Base-by-base conservation (phyloP, 176 grass and related monocot genomes). In the Bothriochloa decipiens region DNA sequence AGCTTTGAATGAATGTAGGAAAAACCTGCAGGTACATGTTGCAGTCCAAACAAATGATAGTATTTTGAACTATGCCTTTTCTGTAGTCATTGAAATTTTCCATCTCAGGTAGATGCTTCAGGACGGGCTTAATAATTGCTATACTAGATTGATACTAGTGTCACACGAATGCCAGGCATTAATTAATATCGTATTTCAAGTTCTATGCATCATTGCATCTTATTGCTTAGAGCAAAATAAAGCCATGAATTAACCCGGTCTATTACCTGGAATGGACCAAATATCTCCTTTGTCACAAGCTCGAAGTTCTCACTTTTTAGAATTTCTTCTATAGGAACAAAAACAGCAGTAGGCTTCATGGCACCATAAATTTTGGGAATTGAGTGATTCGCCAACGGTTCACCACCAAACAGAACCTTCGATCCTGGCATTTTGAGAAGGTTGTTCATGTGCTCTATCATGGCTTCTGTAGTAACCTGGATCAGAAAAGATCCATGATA, bases 311-410 rank as follows among this genome's bases (percentile, higher is more conserved):
- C 75, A 28, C 45, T 90, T 89, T 92, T 92, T 57, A 92, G 89
- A 13, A 96, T 95, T 90, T 98, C 93, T 40, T 60, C 74, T 72
- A 98, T 62, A 85, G 93, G 96, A 82, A 98, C 88, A 92, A 96
- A 98, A 35, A 98, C 66, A 78, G 96, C 93, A 72, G 96, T 96
- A 61, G 96, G 96, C 52, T 91, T 94, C 72, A 98, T 22, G 7
- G 96, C 96, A 8, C 96, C 96, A 79, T 98, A 98, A 79, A 98
- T 80, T 87, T 98, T 83, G 40, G 96, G 96, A 89, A 98, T 96
- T 73, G 87, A 94, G 74, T 98, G 96, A 64, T 92, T 92, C 57
- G 92, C 77, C 82, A 98, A 88, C 32, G 89, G 80, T 92, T 90
- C 64, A 62, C 96, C 93, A 68, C 96, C 96, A 80, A 98, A 98